These are phyloP conservation scores for Paraurostyla sp. DNA, from an alignment of 73 alveolate species.

Conservation along the genomic window DNA sequence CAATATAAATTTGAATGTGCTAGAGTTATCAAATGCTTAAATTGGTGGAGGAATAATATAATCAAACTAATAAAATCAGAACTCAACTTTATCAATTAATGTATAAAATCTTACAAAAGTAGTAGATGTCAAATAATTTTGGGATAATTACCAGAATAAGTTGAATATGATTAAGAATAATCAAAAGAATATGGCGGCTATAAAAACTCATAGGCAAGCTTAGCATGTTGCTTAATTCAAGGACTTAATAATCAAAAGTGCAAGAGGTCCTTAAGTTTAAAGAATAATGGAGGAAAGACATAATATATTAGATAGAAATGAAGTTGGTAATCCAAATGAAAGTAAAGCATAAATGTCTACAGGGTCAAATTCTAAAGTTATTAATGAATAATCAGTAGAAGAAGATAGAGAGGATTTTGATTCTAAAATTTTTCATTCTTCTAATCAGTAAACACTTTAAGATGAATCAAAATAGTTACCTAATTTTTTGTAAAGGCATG, in stretches of 20 bases:
- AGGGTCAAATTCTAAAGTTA: not conserved
- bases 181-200: too few species aligned
- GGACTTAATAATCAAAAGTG: too few species aligned
- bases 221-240: too few species aligned
- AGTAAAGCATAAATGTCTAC: slow-evolving; percentile 4
- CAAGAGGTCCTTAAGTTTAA: not conserved
- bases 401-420: not conserved
- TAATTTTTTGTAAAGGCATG: too few species aligned
- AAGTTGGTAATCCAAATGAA: not conserved
- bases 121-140: slow-evolving; percentile 8
- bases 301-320: not conserved
- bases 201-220: too few species aligned
- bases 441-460: too few species aligned
- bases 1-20: too few species aligned
- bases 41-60: too few species aligned
- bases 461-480: too few species aligned
- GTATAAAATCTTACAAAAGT: not conserved
- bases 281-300: not conserved
- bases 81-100: not conserved
- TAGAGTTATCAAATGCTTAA: too few species aligned
- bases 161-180: not conserved
- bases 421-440: too few species aligned
- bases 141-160: not conserved
- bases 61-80: too few species aligned
- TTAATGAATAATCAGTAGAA: not conserved